Conservation (phyloP, 208 protist genomes). For the Acanthamoeba royreba region DNA sequence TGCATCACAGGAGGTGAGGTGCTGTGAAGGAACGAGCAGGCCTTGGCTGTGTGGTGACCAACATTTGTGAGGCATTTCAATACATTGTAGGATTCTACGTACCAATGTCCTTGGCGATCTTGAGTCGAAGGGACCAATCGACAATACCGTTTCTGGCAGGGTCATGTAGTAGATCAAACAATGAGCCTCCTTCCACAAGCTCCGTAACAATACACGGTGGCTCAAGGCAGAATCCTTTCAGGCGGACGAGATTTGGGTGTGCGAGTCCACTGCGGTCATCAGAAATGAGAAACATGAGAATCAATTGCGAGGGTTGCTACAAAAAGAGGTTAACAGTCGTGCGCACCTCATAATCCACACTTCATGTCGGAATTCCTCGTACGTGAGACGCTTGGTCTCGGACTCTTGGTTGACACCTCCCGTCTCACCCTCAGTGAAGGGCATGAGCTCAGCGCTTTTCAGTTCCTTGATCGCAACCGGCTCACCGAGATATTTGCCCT, state of each 20-base stretch:
- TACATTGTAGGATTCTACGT: background rate
- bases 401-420: background rate
- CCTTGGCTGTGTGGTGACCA: background rate
- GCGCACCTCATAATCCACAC: constrained; percentile 37
- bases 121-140: constrained; percentile 11
- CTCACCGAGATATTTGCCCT: background rate
- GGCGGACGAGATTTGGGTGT: background rate
- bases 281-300: background rate
- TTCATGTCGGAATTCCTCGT: constrained; percentile 39
- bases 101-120: constrained; percentile 45
- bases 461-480: constrained; percentile 37
- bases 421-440: too few species aligned
- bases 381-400: background rate
- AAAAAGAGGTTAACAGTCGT: too few species aligned
- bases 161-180: constrained; percentile 10
- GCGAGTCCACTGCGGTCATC: background rate
- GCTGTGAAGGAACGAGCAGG: background rate
- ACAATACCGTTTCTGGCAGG: background rate
- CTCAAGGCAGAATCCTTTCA: constrained; percentile 1
- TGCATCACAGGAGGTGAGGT: background rate
- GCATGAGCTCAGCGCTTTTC: background rate
- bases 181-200: background rate
- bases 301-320: background rate
- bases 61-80: too few species aligned
- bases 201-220: constrained; percentile 43